Evolutionary conservation across 495 filamentous ascomycete species (phyloP), one percentile per base, ranked within the genome.

Genomic region (Penicillium waksmanii): DNA sequence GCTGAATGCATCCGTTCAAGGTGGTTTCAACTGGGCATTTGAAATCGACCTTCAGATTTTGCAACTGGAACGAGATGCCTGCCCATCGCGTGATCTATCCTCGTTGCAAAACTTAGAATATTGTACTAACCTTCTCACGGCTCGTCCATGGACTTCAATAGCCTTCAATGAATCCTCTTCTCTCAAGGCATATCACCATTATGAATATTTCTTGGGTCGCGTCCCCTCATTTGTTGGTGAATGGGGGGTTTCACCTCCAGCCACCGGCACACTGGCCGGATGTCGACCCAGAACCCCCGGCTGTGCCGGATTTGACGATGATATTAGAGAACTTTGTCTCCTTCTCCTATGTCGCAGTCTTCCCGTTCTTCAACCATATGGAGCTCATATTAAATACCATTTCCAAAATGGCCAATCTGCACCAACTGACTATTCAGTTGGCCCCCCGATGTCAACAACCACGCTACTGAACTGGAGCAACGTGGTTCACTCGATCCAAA

Each of bases 281-380:
- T 25, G 15, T 12, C 19, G 11, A 27, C 6, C 7, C 19, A 25
- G 21, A 27, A n/a, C 46, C 43, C 3, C 11, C 17, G 8, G 51
- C 35, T 3, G 44, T 55, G 7, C 11, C 10, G 15, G 21, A 53
- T 1, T 35, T 67, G 19, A 44, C 65, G 2, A 23, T n/a, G 15
- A 50, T 64, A 31, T 48, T 79, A 5, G 36, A 56, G 9, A 51
- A 51, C 6, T 57, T 80, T n/a, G 66, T 61, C 2, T 63, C 63
- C 6, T 74, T 80, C 53, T 64, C 66, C 34, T 80, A 79, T 51
- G 75, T 71, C 6, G 75, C 77, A 0, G 71, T 80, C 12, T 79
- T 80, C 40, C 77, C 77, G 3, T 79, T 79, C 52, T 79, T 75
- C 58, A 80, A 78, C 34, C 76, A 79, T 40, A 69, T 77, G 21